Percentiles rank a stretch among this genome's conserved stretches.
These are phyloP conservation scores for Solanum virginianum DNA, from an alignment of 257 asterid species.

Conservation along the genomic window DNA sequence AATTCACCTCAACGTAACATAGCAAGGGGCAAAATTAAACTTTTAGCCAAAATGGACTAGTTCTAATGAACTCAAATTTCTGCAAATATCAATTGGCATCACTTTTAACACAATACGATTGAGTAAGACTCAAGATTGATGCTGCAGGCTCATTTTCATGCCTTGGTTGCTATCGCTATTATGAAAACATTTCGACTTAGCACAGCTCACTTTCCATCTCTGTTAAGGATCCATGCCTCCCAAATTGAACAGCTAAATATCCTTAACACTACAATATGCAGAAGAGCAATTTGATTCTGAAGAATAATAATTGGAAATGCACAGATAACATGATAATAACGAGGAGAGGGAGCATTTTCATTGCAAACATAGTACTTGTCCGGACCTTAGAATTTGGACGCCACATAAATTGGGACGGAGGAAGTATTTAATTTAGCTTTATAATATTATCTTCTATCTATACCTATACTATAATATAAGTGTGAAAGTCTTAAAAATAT, in stretches of 20 bases:
- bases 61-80: neutral
- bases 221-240: conserved; percentile 17
- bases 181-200: conserved; percentile 8
- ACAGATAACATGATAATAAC: conserved; percentile 13
- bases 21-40: conserved; percentile 19
- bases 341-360: too few species aligned
- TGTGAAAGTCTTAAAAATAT: too few species aligned
- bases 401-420: too few species aligned
- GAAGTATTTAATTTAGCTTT: too few species aligned
- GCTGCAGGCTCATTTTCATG: conserved; percentile 16
- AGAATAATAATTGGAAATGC: conserved; percentile 12
- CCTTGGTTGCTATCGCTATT: conserved; percentile 13
- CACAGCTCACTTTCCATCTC: conserved; percentile 26
- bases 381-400: too few species aligned
- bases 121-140: neutral
- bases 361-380: too few species aligned
- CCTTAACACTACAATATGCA: neutral
- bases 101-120: conserved; percentile 2
- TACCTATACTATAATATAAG: too few species aligned
- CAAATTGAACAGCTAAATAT: neutral
- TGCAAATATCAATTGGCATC: neutral
- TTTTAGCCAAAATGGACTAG: neutral
- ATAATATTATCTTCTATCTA: too few species aligned
- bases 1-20: neutral
- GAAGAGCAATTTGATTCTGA: neutral